Conservation (phyloP, 495 filamentous ascomycete genomes). For the Penicillium tannophilum region DNA sequence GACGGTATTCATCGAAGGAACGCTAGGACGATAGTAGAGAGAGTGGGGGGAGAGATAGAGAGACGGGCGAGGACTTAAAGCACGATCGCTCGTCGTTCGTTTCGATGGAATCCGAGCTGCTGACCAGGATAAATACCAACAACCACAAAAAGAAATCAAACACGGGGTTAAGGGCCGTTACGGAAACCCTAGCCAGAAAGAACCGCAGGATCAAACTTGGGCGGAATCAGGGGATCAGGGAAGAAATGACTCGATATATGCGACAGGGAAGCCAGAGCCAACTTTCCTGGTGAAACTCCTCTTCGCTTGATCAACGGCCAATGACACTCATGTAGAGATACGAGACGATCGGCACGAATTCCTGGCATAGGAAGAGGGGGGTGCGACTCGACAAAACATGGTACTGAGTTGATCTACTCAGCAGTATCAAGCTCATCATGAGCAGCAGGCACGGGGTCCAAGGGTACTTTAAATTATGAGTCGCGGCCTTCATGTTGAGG, state of each 20-base stretch:
- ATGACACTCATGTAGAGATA: not conserved
- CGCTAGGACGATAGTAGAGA: constrained; percentile 33
- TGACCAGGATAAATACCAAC: constrained; percentile 42
- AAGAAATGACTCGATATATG: constrained; percentile 1
- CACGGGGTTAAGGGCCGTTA: constrained; percentile 1
- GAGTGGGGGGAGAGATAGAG: constrained; percentile 23
- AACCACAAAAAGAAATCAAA: constrained; percentile 18
- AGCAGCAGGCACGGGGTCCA: constrained; percentile 77
- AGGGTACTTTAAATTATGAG: constrained; percentile 40
- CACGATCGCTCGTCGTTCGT: constrained; percentile 45
- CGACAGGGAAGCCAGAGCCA: not conserved
- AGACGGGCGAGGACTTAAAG: constrained; percentile 30
- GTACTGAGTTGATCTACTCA: constrained; percentile 62
- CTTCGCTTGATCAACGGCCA: not conserved
- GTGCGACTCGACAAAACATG: not conserved
- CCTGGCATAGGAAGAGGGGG: not conserved
- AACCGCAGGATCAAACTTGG: constrained; percentile 7
- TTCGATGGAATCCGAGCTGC: constrained; percentile 47
- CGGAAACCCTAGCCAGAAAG: constrained; percentile 10
- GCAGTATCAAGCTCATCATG: constrained; percentile 98
- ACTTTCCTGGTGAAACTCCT: not conserved
- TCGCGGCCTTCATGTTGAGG: not conserved
- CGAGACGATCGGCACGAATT: not conserved
- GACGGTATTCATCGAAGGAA: constrained; percentile 36
- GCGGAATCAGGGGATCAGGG: constrained; percentile 7